Evolutionary conservation across 139 green algal genomes (phyloP).

Genomic region (Tetradesmus obliquus): DNA sequence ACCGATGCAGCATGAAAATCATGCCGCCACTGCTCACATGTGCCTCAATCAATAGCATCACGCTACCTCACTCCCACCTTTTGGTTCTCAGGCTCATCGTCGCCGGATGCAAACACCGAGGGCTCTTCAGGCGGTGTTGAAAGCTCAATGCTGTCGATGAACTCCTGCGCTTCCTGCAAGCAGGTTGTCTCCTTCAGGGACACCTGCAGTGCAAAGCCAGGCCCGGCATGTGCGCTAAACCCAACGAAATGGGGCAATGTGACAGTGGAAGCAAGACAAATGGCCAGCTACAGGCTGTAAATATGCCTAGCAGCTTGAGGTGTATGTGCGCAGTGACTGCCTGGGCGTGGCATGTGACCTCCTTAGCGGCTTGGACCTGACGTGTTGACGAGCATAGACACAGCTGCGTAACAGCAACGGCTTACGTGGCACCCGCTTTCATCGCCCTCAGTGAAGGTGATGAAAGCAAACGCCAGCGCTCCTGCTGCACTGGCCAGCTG

Average conservation of each 20-base stretch:
- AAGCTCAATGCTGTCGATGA: background rate
- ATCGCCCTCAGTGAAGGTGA: slow-evolving; percentile 31
- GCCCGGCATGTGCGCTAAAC: too few relatives aligned
- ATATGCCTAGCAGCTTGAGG: too few relatives aligned
- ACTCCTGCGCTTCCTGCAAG: background rate
- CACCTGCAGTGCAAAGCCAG: background rate
- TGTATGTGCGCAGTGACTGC: too few relatives aligned
- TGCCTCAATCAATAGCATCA: background rate
- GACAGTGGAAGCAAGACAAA: too few relatives aligned
- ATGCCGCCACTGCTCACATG: background rate
- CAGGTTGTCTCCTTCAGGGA: background rate
- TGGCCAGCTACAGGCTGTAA: too few relatives aligned
- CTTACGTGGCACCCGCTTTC: background rate
- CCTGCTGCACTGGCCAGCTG: background rate
- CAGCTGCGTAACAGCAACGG: too few relatives aligned
- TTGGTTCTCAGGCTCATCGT: slow-evolving; percentile 10
- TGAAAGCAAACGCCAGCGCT: background rate
- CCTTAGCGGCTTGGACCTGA: too few relatives aligned
- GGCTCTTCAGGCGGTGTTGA: background rate
- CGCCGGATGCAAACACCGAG: background rate
- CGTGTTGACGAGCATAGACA: too few relatives aligned
- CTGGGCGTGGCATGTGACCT: too few relatives aligned
- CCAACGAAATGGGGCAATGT: too few relatives aligned
- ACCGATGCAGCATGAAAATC: background rate
- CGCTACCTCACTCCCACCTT: background rate